Base-by-base conservation (phyloP, 176 grass and related monocot species). In the Cocos nucifera region DNA sequence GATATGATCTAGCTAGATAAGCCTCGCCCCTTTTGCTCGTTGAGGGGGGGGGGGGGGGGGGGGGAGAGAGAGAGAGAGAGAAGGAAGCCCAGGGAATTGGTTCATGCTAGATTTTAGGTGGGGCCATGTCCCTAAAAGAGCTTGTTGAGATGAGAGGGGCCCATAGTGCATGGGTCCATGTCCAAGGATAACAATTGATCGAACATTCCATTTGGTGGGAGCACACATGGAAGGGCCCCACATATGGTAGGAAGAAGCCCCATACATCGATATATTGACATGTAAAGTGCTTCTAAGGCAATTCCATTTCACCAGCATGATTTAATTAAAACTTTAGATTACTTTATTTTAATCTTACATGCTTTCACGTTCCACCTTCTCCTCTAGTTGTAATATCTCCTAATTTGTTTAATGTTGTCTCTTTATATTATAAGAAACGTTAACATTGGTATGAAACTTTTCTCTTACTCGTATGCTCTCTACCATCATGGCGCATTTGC, bases 1-100 rank as follows among this genome's bases (percentile, higher is more conserved):
- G 15, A 35, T 61, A 35, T 61, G 17, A 61, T 24, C 26, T 61
- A 39, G 4, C 8, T 21, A 61, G 58, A 61, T 61, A 61, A 61
- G 26, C 58, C 24, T 3, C 2, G 1, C 6, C 15, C 17, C 6
- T 61, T 61, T 19, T 35, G 26, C 17, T 61, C n/a, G 18, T 30
- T 18, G 35, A 10, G 7, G 8, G 27, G 9, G 27, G 35, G 22
- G 14, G 19, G 15, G 12, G 10, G 19, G 3, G 19, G 1, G 22
- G 4, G 22, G 3, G 27, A 18, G 58, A 61, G 22, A 39, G 54
- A 22, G 22, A 20, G 19, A 4, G 1, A 3, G 19, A 22, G 21
- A 21, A 10, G 4, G 54, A 22, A 20, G 18, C 10, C 3, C 6
- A 3, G 54, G 14, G 54, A 56, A 14, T 10, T 20, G n/a, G 18